Conservation (phyloP, 1,284 basidiomycete genomes). For the Hymenochaete sp. region DNA sequence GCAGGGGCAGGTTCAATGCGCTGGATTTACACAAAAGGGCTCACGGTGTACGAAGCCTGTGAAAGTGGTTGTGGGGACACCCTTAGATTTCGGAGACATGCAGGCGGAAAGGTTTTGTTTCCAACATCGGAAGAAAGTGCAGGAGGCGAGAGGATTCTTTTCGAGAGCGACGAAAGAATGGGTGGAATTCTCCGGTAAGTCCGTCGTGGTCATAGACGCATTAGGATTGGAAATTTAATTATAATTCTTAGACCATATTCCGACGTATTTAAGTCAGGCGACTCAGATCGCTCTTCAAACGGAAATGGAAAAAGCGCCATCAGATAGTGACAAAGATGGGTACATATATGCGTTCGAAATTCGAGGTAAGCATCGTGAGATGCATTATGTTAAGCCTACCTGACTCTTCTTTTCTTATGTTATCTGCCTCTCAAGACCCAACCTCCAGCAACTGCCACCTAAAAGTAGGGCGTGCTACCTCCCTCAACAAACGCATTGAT, state of each 20-base stretch:
- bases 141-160: conserved; percentile 49
- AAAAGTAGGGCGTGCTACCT: conserved; percentile 45
- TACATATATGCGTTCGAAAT: conserved; percentile 78
- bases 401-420: neutral
- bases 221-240: neutral
- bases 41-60: conserved; percentile 55
- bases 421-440: conserved; percentile 26
- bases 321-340: conserved; percentile 50
- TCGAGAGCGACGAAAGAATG: conserved; percentile 40
- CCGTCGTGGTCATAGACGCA: neutral
- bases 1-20: conserved; percentile 40
- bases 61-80: conserved; percentile 38
- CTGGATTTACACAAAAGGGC: conserved; percentile 55
- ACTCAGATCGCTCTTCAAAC: conserved; percentile 54
- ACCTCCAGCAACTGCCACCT: conserved; percentile 34
- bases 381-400: neutral
- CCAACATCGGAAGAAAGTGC: conserved; percentile 54
- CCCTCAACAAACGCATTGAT: conserved; percentile 44
- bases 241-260: conserved; percentile 53
- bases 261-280: conserved; percentile 49
- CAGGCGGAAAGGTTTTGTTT: conserved; percentile 50
- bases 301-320: conserved; percentile 63
- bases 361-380: conserved; percentile 35
- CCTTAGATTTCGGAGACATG: conserved; percentile 30
- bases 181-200: conserved; percentile 48